Percentiles rank a stretch among this genome's conserved stretches.
phyloP scores from a whole-genome alignment of 2,329 filamentous ascomycete species.

The Ramularia endophylla region DNA sequence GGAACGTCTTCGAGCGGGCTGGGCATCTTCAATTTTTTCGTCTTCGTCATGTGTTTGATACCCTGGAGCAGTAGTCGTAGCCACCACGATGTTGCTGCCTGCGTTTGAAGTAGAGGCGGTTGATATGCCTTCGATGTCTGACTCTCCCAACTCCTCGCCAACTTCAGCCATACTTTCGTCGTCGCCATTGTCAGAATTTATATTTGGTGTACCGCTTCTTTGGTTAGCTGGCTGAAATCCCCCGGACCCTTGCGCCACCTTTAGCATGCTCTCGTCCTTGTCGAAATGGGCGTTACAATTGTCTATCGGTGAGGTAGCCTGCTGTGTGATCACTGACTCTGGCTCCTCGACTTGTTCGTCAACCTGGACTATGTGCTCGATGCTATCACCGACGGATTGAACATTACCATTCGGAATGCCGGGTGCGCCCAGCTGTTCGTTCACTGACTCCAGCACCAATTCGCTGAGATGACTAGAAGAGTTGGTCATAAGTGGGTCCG shows the following conservation, averaged over 20 bases:
- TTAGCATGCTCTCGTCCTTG: no score
- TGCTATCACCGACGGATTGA: no score
- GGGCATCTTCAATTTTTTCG: not conserved
- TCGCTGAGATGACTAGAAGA: slow-evolving; percentile 7
- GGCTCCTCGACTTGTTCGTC: no score
- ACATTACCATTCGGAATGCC: no score
- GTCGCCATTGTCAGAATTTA: slow-evolving; percentile 4
- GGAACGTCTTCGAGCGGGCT: not conserved
- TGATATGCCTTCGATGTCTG: not conserved
- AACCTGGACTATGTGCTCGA: no score
- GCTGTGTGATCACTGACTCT: no score
- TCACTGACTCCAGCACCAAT: slow-evolving; percentile 4
- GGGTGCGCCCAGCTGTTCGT: not conserved
- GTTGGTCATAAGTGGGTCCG: slow-evolving; percentile 11
- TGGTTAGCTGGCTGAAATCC: no score
- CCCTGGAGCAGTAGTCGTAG: not conserved
- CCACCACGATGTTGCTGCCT: slow-evolving; percentile 1
- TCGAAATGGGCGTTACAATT: no score
- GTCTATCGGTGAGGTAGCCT: no score
- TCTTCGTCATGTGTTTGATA: slow-evolving; percentile 1
- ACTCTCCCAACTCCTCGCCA: not conserved
- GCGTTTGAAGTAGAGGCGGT: not conserved
- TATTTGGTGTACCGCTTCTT: not conserved
- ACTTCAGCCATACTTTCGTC: not conserved
- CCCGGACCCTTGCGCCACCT: no score